Base-by-base conservation (phyloP, 306 rosid species). In the Cicer judaicum region DNA sequence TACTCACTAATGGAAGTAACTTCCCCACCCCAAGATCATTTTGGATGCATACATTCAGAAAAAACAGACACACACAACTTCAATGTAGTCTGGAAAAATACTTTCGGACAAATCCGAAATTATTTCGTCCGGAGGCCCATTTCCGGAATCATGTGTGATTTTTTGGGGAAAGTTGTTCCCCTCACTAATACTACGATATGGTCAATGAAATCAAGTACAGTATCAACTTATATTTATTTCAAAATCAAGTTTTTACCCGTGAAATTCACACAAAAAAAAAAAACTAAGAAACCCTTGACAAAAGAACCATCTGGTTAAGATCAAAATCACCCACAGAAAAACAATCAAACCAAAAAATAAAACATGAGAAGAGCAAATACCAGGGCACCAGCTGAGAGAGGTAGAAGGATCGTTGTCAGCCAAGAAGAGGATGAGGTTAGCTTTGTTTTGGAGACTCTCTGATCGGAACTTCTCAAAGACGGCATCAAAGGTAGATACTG, bases 351-450 rank as follows among this genome's bases (percentile, higher is more conserved):
- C 7, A 2, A 61, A n/a, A 7, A 36, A 7, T n/a, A 3, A 12
- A 16, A 4, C 36, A 29, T 4, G 5, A 29, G 36, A 29, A 29
- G 36, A 29, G 36, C 5, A 57, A n/a, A 62, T 10, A 90, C 98
- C 96, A 43, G 98, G 96, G 78, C 97, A 93, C 93, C 98, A 91
- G 84, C 98, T 88, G 73, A 80, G 91, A 84, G 89, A 85, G 69
- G 98, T 93, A 15, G 89, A 79, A 70, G 97, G 96, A 50, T 91
- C 94, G 2, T 80, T 89, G 76, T 91, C 97, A 19, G 96, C 98
- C 82, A 93, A 59, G 84, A 93, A 93, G 77, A 89, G 91, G 72
- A 91, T 82, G 73, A 93, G 75, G 60, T 89, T 93, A 72, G 87
- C 91, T 60, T 79, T 88, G 80, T 83, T 72, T 2, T 83, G 73